These are phyloP conservation scores for Funneliformis caledonium DNA, from an alignment of 371 early-diverging fungal species.

Conservation along the genomic window DNA sequence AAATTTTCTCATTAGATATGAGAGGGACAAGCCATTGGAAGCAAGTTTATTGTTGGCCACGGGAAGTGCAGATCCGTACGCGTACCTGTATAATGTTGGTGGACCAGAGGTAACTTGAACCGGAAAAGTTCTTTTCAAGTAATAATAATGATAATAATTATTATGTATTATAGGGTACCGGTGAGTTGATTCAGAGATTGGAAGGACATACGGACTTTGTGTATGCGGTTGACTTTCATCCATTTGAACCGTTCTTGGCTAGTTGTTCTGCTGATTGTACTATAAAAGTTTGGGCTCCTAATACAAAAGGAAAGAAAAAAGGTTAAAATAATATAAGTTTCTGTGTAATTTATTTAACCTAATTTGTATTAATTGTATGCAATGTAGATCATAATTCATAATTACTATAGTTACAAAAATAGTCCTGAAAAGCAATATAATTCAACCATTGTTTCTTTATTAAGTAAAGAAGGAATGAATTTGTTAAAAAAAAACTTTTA, in stretches of 20 bases:
- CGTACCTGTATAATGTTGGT: constrained; percentile 80
- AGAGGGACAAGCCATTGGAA: constrained; percentile 57
- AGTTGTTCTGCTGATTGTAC: constrained; percentile 86
- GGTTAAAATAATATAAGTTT: constrained; percentile 34
- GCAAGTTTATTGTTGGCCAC: constrained; percentile 77
- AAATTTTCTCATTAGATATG: constrained; percentile 28
- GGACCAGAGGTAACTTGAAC: constrained; percentile 50
- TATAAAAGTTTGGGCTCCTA: constrained; percentile 80
- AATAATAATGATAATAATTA: background rate
- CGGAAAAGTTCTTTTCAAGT: background rate
- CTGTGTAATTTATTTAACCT: too few relatives aligned
- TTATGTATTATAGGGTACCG: constrained; percentile 56
- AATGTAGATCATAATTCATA: too few relatives aligned
- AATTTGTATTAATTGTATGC: too few relatives aligned
- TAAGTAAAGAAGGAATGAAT: too few relatives aligned
- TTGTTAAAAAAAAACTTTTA: too few relatives aligned
- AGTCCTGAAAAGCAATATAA: too few relatives aligned
- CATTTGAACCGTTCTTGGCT: constrained; percentile 77
- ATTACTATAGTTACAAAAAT: too few relatives aligned
- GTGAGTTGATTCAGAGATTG: constrained; percentile 75
- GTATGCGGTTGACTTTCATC: constrained; percentile 85
- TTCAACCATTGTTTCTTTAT: too few relatives aligned
- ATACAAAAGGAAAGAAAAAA: constrained; percentile 48
- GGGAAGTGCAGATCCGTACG: constrained; percentile 86
- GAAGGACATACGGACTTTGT: constrained; percentile 89